Evolutionary conservation across 1,139 yeast genomes (phyloP).

Genomic region (Magnusiomyces paraingens): DNA sequence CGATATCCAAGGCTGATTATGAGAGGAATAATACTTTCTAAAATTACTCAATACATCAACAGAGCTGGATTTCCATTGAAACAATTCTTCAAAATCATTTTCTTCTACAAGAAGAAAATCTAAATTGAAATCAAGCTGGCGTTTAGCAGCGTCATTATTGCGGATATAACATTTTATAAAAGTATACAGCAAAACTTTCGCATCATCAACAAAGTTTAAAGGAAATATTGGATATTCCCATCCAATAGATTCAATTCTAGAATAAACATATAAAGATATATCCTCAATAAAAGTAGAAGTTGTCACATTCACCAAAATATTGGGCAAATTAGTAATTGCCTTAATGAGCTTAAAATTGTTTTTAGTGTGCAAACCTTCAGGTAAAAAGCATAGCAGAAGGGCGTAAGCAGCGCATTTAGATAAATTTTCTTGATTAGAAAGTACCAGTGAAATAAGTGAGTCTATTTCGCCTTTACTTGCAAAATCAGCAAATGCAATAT

Average conservation of each 20-base stretch:
- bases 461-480: constrained; percentile 4
- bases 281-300: background rate
- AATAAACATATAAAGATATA: background rate
- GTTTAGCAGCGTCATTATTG: constrained; percentile 2
- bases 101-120: background rate
- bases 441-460: background rate
- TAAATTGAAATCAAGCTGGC: background rate
- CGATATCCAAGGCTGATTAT: constrained; percentile 9
- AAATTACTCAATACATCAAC: background rate
- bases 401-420: background rate
- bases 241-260: background rate
- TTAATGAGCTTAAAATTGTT: background rate
- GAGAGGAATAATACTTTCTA: constrained; percentile 2
- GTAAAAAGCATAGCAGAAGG: constrained; percentile 5
- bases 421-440: background rate
- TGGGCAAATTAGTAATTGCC: background rate
- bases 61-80: background rate
- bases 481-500: background rate
- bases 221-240: constrained; percentile 1
- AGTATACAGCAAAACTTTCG: background rate
- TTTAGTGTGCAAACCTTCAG: background rate
- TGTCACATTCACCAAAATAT: background rate
- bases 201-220: background rate
- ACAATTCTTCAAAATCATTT: background rate
- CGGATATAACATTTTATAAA: constrained; percentile 5